These are phyloP conservation scores for Triadica sebifera DNA, from an alignment of 345 rosid genomes.

Conservation along the genomic window DNA sequence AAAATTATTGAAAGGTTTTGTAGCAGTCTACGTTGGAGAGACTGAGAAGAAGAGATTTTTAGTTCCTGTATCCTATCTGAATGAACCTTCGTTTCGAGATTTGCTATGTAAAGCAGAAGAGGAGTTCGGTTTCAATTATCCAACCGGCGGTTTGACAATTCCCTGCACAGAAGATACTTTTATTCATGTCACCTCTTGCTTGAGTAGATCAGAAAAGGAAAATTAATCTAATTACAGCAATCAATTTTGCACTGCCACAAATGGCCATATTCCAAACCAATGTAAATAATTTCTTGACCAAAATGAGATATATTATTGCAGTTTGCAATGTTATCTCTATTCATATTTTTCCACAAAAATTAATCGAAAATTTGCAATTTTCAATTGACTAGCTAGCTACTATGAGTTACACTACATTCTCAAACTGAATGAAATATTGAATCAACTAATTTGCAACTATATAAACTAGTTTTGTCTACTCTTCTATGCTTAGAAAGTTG, in stretches of 20 bases:
- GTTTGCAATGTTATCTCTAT: too few species aligned
- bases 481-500: too few species aligned
- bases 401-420: too few species aligned
- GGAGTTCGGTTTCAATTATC: conserved; percentile 21
- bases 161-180: conserved; percentile 18
- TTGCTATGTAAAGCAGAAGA: conserved; percentile 13
- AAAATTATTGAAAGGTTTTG: neutral
- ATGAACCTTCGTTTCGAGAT: conserved; percentile 7
- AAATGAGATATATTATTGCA: too few species aligned
- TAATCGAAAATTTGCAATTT: too few species aligned
- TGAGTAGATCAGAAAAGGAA: conserved; percentile 12
- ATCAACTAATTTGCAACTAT: too few species aligned
- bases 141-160: conserved; percentile 16
- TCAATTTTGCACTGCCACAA: too few species aligned
- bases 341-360: too few species aligned
- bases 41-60: conserved; percentile 15
- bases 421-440: too few species aligned
- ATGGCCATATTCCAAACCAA: neutral
- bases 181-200: conserved; percentile 19
- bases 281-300: neutral
- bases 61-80: conserved; percentile 16
- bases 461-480: too few species aligned
- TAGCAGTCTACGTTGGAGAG: conserved; percentile 17
- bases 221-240: neutral
- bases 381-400: too few species aligned